Percentiles rank a stretch among this genome's conserved stretches.
These are phyloP conservation scores for Termitomyces heimii DNA, from an alignment of 768 basidiomycete species.

Conservation along the genomic window DNA sequence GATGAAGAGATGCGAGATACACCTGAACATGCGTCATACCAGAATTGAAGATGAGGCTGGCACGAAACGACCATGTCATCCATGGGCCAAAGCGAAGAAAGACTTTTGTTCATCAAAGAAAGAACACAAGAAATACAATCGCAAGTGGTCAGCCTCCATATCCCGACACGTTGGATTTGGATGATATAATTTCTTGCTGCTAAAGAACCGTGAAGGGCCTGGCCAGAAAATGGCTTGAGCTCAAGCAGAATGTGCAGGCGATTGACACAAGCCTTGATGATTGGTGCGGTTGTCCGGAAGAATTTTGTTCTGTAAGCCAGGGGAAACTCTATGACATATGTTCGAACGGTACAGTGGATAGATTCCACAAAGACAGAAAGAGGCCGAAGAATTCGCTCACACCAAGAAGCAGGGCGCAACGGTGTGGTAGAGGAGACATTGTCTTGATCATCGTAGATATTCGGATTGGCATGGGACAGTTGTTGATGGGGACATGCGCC, in stretches of 20 bases:
- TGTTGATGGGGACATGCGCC: too few relatives aligned
- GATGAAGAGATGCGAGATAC: background rate
- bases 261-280: background rate
- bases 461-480: background rate
- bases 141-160: background rate
- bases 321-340: background rate
- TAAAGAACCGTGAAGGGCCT: background rate
- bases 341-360: background rate
- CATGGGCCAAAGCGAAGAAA: background rate
- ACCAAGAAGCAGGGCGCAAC: background rate
- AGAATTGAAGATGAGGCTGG: background rate
- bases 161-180: background rate
- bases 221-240: background rate
- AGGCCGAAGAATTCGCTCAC: background rate
- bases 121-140: background rate
- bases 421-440: background rate
- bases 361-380: background rate
- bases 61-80: background rate
- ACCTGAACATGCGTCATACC: background rate
- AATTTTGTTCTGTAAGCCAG: background rate
- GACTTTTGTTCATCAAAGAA: background rate
- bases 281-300: background rate
- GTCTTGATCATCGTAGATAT: background rate
- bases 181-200: background rate
- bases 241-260: background rate